phyloP scores from a whole-genome alignment of 208 protist species.

The Acanthamoeba lugdunensis region DNA sequence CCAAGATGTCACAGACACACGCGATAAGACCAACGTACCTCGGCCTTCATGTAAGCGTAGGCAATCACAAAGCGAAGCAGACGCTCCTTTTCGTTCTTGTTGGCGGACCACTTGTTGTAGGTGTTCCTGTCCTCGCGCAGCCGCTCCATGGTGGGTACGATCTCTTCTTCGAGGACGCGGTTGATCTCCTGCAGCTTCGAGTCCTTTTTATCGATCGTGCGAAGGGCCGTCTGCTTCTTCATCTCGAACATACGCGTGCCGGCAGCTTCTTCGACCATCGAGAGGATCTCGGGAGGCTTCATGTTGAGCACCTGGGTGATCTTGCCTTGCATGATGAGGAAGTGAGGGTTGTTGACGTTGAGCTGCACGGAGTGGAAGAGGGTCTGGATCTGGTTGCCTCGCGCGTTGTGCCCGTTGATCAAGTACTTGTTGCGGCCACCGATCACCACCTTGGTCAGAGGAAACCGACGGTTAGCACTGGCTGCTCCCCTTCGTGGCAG shows the following conservation, averaged over 20 bases:
- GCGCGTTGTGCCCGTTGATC: slow-evolving; percentile 97
- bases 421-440: slow-evolving; percentile 96
- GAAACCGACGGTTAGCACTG: not conserved
- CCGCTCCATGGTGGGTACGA: slow-evolving; percentile 91
- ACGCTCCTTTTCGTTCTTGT: slow-evolving; percentile 84
- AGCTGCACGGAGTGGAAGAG: slow-evolving; percentile 99
- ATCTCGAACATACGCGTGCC: slow-evolving; percentile 99
- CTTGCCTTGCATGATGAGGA: slow-evolving; percentile 99
- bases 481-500: not conserved
- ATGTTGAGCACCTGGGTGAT: slow-evolving; percentile 99
- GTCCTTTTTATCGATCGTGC: slow-evolving; percentile 98
- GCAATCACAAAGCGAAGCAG: slow-evolving; percentile 86
- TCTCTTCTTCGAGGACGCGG: slow-evolving; percentile 91
- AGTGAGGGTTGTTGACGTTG: slow-evolving; percentile 99
- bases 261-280: slow-evolving; percentile 98
- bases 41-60: slow-evolving; percentile 82
- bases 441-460: slow-evolving; percentile 81
- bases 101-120: slow-evolving; percentile 88
- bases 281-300: slow-evolving; percentile 98
- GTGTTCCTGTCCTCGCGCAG: slow-evolving; percentile 86
- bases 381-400: slow-evolving; percentile 96
- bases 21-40: not conserved
- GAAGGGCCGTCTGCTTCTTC: slow-evolving; percentile 95
- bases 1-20: not conserved
- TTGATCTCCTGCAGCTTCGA: slow-evolving; percentile 98